Base-by-base conservation (phyloP, 352 stramenopile species). In the Pythium utonaiense region DNA sequence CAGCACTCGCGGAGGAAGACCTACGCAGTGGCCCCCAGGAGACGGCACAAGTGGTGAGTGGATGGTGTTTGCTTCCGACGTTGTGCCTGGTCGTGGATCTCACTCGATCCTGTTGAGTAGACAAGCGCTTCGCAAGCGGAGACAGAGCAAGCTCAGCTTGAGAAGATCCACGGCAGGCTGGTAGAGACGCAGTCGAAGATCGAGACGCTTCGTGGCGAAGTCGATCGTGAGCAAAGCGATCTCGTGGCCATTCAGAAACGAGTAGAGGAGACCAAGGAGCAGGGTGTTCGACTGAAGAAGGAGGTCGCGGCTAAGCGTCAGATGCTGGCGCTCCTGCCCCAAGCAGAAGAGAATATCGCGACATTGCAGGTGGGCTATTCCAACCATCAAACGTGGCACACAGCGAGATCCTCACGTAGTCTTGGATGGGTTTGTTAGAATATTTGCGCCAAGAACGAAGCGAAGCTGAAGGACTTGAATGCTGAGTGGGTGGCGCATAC, bases 331-430 rank as follows among this genome's bases (percentile, higher is more conserved):
- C 80, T 94, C 59, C 62, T 95, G 8, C 77, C 84, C 7, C 69
- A 91, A 9, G 83, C 83, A 0, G 55, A 78, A 38, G 71, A 69
- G 22, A 91, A 94, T 36, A 86, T 94, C 36, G 64, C 51, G 6
- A 93, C 86, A 41, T 62, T 96, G 0, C 67, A 95, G 56, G 71
- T 81, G 19, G 24, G 62, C 42, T 14, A n/a, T n/a, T n/a, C n/a
- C n/a, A n/a, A n/a, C n/a, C n/a, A n/a, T n/a, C n/a, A n/a, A n/a
- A n/a, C n/a, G n/a, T n/a, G n/a, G n/a, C n/a, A n/a, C n/a, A n/a
- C n/a, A n/a, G n/a, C n/a, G n/a, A 9, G 28, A 33, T 47, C 25
- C 30, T 48, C 4, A 27, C 21, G 21, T 40, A 6, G 22, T 57
- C 4, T 57, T 53, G 44, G 17, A 27, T 6, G 4, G 4, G 19